Evolutionary conservation across 176 grass and related monocot species (phyloP).

Genomic region (Ananas comosus): DNA sequence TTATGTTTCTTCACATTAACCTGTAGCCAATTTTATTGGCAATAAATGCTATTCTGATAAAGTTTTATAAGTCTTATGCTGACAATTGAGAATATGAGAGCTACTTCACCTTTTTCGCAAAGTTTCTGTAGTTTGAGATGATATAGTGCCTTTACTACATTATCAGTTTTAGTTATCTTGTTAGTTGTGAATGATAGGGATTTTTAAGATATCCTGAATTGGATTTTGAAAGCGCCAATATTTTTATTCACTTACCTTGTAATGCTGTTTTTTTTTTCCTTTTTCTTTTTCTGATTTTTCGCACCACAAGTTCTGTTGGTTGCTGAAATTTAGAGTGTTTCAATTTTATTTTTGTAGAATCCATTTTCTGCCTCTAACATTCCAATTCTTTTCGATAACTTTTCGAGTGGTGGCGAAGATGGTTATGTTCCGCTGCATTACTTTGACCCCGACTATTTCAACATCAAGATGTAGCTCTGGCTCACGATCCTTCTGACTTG

Average conservation of each 20-base stretch:
- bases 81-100: slow-evolving; percentile 1
- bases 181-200: too few species aligned
- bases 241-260: too few species aligned
- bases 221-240: too few species aligned
- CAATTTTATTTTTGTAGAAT: background rate
- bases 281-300: too few species aligned
- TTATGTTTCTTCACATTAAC: background rate
- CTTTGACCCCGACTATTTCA: slow-evolving; percentile 84
- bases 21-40: slow-evolving; percentile 22
- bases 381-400: slow-evolving; percentile 21
- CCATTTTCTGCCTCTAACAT: background rate
- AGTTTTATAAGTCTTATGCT: background rate
- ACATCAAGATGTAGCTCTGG: slow-evolving; percentile 45
- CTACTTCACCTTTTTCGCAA: background rate
- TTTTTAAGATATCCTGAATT: too few species aligned
- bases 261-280: too few species aligned
- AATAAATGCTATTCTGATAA: slow-evolving; percentile 51
- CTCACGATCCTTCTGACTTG: background rate
- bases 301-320: background rate
- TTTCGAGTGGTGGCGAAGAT: slow-evolving; percentile 87
- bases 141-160: too few species aligned
- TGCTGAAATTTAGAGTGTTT: background rate
- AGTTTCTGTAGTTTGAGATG: too few species aligned
- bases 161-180: too few species aligned
- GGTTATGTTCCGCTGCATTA: slow-evolving; percentile 87